Conservation (phyloP, 768 basidiomycete species). For the Auricularia heimuer region DNA sequence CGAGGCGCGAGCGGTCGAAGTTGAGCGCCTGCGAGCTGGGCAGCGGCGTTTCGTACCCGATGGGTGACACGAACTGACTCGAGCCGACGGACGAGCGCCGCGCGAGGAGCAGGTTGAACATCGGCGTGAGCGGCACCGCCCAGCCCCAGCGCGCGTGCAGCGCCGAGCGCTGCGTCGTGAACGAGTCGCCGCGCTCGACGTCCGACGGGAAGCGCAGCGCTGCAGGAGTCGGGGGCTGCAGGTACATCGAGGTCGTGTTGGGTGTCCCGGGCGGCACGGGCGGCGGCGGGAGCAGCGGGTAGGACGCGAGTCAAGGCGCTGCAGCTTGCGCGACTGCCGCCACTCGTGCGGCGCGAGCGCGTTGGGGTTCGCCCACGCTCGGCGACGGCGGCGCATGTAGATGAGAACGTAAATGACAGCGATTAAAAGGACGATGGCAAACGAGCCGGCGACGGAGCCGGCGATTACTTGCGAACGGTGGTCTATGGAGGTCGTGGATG, state of each 20-base stretch:
- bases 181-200: not conserved
- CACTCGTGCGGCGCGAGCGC: not conserved
- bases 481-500: not conserved
- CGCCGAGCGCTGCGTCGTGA: not conserved
- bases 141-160: not conserved
- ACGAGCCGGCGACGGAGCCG: not conserved
- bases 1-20: not conserved
- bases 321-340: not conserved
- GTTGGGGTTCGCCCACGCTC: not conserved
- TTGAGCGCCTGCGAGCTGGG: not conserved
- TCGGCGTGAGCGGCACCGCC: not conserved
- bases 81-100: not conserved
- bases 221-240: not conserved
- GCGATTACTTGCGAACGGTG: not conserved
- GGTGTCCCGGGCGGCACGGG: not conserved
- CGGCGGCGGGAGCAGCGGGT: not conserved
- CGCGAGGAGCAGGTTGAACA: not conserved
- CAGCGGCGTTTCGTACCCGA: not conserved
- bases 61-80: not conserved
- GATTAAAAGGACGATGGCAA: not conserved
- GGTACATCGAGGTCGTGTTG: not conserved
- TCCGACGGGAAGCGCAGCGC: not conserved
- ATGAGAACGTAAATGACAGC: not conserved
- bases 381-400: not conserved
- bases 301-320: not conserved